A percentile compares a stretch with the other conserved stretches of the same genome.
Evolutionary conservation across 306 rosid species (phyloP).

Genomic region (Delonix regia): DNA sequence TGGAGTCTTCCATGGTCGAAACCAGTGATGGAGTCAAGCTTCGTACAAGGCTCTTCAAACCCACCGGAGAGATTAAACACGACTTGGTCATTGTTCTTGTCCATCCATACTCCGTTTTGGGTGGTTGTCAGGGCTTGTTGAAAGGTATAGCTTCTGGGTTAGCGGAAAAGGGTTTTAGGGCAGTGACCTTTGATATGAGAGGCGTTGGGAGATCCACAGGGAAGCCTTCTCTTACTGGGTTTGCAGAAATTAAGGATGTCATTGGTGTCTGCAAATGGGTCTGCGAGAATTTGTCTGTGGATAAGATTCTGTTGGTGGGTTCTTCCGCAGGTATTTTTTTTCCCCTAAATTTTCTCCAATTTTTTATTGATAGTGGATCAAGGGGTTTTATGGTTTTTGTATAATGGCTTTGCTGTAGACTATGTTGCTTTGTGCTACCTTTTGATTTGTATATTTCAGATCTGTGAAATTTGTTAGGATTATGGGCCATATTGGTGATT

Average conservation of each 20-base stretch:
- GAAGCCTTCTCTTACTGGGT: conserved; percentile 78
- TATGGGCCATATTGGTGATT: neutral
- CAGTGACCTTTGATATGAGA: conserved; percentile 87
- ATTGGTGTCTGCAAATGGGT: conserved; percentile 72
- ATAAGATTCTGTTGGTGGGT: conserved; percentile 67
- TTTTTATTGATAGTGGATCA: conserved; percentile 10
- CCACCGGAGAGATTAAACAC: conserved; percentile 37
- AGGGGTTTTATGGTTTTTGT: neutral
- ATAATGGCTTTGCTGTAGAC: neutral
- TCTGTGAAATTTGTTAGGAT: conserved; percentile 35
- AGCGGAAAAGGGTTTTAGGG: conserved; percentile 61
- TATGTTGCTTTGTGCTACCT: neutral
- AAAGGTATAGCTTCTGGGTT: conserved; percentile 80
- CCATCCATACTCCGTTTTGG: conserved; percentile 88
- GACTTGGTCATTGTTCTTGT: conserved; percentile 70
- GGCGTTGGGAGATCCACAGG: conserved; percentile 85
- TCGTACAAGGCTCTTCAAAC: conserved; percentile 66
- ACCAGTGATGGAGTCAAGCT: conserved; percentile 74
- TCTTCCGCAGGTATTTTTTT: conserved; percentile 86
- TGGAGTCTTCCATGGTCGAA: conserved; percentile 67
- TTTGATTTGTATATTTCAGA: conserved; percentile 29
- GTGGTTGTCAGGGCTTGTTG: conserved; percentile 87
- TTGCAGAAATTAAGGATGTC: conserved; percentile 80
- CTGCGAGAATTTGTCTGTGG: conserved; percentile 40
- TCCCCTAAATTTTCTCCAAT: neutral